Evolutionary conservation across 768 basidiomycete species (phyloP), one percentile per base, ranked within the genome.

Genomic region (Boletus rubropictus): DNA sequence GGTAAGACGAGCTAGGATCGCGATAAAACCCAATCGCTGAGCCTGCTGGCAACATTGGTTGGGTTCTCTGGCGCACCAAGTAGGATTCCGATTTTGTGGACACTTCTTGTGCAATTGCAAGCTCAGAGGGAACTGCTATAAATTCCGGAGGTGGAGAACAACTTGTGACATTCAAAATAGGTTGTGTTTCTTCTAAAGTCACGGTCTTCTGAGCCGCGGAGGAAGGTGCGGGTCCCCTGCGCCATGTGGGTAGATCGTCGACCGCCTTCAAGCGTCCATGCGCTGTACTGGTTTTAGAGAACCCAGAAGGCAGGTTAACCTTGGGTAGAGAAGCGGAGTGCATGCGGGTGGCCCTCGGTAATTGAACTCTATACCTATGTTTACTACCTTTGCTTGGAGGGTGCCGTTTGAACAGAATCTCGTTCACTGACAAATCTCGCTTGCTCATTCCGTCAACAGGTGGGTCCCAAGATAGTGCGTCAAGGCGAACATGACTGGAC

Each of bases 11-110:
- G 27, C 74, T 73, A 7, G 79, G 79, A 59, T 81, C 78, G 32
- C 84, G 82, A 63, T 82, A 82, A 65, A 86, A 86, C 29, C 81
- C 86, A 44, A 89, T 82, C 34, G 74, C 76, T 38, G 83, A 80
- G 18, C 85, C 86, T 43, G 69, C 78, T 40, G 85, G 84, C 76
- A 86, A 78, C 62, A 81, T 87, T 5, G 81, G 81, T 52, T 81
- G 78, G n/a, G 74, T 64, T 58, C 79, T 74, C 7, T 72, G 57
- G 42, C 78, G 79, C 29, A 66, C 51, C 31, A 67, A 49, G 44
- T 53, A 60, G 10, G 58, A 36, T 24, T 66, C 65, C 10, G 48
- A 38, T 48, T 55, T 58, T 41, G 46, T 21, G n/a, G 67, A 56
- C 32, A 53, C 53, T 28, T 73, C 72, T 33, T 70, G 60, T 9